Conservation (phyloP, 257 asterid genomes). For the Paulownia fortunei region DNA sequence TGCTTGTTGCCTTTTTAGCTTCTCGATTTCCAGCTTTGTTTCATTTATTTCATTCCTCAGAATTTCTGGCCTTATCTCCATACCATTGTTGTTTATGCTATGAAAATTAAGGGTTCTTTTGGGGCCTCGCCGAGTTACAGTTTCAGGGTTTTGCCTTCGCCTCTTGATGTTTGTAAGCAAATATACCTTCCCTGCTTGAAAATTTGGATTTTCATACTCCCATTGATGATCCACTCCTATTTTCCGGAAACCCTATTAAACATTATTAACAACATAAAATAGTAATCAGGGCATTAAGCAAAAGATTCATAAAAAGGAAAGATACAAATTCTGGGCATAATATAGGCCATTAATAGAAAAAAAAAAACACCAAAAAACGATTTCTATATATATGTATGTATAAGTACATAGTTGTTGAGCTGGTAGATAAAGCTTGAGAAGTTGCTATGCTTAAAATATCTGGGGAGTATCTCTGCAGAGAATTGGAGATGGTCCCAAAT, state of each 20-base stretch:
- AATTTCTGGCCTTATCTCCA: constrained; percentile 16
- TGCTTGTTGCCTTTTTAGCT: constrained; percentile 38
- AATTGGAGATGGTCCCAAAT: constrained; percentile 61
- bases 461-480: constrained; percentile 51
- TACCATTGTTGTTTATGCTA: not conserved
- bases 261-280: not conserved
- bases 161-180: constrained; percentile 56
- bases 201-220: constrained; percentile 57
- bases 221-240: constrained; percentile 57
- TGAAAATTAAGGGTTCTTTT: not conserved
- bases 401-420: constrained; percentile 68
- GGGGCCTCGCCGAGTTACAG: not conserved
- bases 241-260: constrained; percentile 65
- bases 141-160: constrained; percentile 20
- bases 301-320: not conserved
- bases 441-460: constrained; percentile 56
- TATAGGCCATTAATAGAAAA: too few species aligned
- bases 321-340: too few species aligned
- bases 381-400: not conserved
- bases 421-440: constrained; percentile 70
- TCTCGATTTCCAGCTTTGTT: constrained; percentile 41
- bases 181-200: constrained; percentile 51
- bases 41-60: constrained; percentile 24
- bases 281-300: not conserved
- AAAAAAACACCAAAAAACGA: not conserved